Conservation (phyloP, 169 alveolate genomes). For the Plasmodium sp. region DNA sequence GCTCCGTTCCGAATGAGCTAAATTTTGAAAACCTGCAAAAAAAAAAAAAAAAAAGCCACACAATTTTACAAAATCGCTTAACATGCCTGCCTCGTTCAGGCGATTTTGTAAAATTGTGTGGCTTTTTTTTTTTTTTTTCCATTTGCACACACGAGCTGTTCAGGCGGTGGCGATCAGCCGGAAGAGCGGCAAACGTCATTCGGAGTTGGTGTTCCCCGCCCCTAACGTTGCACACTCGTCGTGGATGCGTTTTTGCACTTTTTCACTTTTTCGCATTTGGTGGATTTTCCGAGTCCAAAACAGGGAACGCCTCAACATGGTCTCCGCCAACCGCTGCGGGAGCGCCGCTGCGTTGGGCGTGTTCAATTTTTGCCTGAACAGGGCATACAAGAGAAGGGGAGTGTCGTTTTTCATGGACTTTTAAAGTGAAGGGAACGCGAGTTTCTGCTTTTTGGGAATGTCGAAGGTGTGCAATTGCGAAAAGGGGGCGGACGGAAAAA, state of each 20-base stretch:
- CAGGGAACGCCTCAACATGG: background rate
- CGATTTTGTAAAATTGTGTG: background rate
- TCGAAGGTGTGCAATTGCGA: background rate
- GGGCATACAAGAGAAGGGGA: background rate
- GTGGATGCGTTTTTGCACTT: background rate
- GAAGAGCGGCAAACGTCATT: background rate
- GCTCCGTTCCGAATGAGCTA: background rate
- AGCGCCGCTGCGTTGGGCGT: background rate
- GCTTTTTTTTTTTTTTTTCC: background rate
- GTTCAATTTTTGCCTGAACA: background rate
- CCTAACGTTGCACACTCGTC: background rate
- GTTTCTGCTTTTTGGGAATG: background rate
- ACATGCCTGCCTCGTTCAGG: background rate
- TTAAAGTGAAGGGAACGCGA: background rate
- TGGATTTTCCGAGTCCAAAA: background rate
- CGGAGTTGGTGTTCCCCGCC: background rate
- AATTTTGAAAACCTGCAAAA: background rate
- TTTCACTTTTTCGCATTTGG: no score
- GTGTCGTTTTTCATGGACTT: background rate
- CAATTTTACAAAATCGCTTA: background rate
- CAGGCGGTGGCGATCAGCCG: background rate
- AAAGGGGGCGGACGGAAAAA: background rate
- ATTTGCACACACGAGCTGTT: background rate
- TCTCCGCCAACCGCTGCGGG: background rate
- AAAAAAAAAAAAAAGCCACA: background rate